These are phyloP conservation scores for Moricandia moricandioides DNA, from an alignment of 345 rosid genomes.

Conservation along the genomic window DNA sequence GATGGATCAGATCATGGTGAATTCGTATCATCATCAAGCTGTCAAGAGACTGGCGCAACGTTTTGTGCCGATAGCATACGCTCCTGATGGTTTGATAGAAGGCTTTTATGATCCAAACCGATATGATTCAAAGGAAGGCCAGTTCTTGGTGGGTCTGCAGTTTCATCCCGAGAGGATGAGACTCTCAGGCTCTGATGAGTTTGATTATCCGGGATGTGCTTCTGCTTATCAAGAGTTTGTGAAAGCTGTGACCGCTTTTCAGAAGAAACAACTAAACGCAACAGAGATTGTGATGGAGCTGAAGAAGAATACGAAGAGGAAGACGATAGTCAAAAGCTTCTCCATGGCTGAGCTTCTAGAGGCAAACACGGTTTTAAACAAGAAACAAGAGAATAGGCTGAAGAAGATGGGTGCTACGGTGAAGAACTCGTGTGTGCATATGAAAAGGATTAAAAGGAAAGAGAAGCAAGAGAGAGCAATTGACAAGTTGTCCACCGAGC, in stretches of 20 bases:
- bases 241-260: constrained; percentile 52
- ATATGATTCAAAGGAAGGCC: constrained; percentile 57
- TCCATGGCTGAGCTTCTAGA: constrained; percentile 48
- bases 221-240: constrained; percentile 58
- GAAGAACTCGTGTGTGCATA: constrained; percentile 49
- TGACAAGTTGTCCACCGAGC: constrained; percentile 46
- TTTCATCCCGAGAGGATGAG: constrained; percentile 78
- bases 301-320: constrained; percentile 21
- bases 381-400: constrained; percentile 60
- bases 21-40: constrained; percentile 69
- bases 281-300: constrained; percentile 41
- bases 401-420: constrained; percentile 74
- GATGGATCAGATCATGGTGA: constrained; percentile 55
- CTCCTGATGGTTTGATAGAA: constrained; percentile 64
- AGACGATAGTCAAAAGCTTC: constrained; percentile 43
- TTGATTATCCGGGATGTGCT: constrained; percentile 58
- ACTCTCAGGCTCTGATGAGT: constrained; percentile 42
- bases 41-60: constrained; percentile 54
- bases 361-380: constrained; percentile 50
- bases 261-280: constrained; percentile 33
- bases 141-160: constrained; percentile 62
- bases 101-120: constrained; percentile 67
- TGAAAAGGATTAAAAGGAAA: constrained; percentile 40
- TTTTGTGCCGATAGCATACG: constrained; percentile 63
- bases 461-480: constrained; percentile 51